Percentiles rank a stretch among this genome's conserved stretches.
Evolutionary conservation across 352 stramenopile species (phyloP).

Genomic region (Globisporangium orthogonon): DNA sequence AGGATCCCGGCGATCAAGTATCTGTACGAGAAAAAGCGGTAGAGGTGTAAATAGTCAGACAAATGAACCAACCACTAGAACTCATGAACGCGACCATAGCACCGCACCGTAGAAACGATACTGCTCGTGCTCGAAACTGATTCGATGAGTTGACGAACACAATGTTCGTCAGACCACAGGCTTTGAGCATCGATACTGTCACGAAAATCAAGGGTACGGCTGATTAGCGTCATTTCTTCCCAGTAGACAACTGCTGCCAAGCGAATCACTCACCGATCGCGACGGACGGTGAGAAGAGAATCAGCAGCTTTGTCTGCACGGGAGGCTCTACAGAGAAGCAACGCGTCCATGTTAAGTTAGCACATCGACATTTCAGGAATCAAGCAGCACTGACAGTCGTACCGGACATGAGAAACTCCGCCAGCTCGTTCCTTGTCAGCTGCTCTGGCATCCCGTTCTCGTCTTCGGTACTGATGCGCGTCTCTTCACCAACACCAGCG

Average conservation of each 20-base stretch:
- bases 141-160: constrained; percentile 47
- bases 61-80: background rate
- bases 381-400: background rate
- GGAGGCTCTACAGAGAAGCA: constrained; percentile 5
- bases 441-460: constrained; percentile 24
- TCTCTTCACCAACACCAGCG: constrained; percentile 26
- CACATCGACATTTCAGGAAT: background rate
- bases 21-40: constrained; percentile 11
- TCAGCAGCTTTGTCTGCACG: constrained; percentile 20
- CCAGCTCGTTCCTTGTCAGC: constrained; percentile 23
- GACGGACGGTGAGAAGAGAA: constrained; percentile 25
- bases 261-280: constrained; percentile 20
- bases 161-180: constrained; percentile 36
- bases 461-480: constrained; percentile 26
- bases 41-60: constrained; percentile 6
- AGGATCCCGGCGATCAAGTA: constrained; percentile 43
- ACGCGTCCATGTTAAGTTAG: background rate
- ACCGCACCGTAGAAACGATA: constrained; percentile 42
- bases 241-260: background rate
- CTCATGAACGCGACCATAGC: background rate
- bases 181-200: constrained; percentile 43
- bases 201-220: background rate
- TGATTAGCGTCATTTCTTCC: background rate
- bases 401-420: constrained; percentile 25
- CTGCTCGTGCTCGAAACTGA: constrained; percentile 27